These are phyloP conservation scores for Picea abies DNA, from an alignment of 83 land plant genomes.

Conservation along the genomic window DNA sequence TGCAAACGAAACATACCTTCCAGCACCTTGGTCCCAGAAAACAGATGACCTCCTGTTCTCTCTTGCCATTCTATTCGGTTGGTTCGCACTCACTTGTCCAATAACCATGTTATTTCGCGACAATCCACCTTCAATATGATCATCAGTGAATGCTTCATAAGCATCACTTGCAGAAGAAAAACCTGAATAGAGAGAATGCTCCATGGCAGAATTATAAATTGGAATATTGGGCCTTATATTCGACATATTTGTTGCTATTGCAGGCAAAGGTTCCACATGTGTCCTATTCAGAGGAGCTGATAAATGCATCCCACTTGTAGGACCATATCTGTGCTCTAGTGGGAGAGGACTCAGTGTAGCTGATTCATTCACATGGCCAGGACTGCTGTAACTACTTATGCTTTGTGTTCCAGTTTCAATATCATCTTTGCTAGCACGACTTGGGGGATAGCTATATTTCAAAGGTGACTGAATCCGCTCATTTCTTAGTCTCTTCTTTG, in stretches of 20 bases:
- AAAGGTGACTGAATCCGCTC: conserved; percentile 23
- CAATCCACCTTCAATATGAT: conserved; percentile 14
- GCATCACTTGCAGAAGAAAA: conserved; percentile 24
- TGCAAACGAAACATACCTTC: conserved; percentile 51
- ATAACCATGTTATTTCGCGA: conserved; percentile 20
- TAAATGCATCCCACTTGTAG: conserved; percentile 8
- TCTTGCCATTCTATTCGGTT: conserved; percentile 10
- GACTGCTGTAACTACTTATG: conserved; percentile 51
- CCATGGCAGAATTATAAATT: conserved; percentile 38
- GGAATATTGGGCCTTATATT: conserved; percentile 38
- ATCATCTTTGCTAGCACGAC: conserved; percentile 43
- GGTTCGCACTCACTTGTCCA: conserved; percentile 1
- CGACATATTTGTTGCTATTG: conserved; percentile 9
- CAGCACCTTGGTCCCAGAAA: conserved; percentile 66
- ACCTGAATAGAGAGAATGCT: conserved; percentile 40
- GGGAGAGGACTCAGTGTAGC: conserved; percentile 31
- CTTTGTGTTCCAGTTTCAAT: conserved; percentile 34
- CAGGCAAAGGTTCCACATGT: conserved; percentile 5
- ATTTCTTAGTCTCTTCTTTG: conserved; percentile 13
- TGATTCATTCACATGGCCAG: conserved; percentile 25
- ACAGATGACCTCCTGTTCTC: conserved; percentile 39
- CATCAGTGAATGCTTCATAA: conserved; percentile 21
- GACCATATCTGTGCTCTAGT: conserved; percentile 18
- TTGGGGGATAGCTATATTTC: conserved; percentile 48
- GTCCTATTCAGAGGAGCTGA: background rate